These are phyloP conservation scores for Pachyrhizus erosus DNA, from an alignment of 306 rosid species.

Conservation along the genomic window DNA sequence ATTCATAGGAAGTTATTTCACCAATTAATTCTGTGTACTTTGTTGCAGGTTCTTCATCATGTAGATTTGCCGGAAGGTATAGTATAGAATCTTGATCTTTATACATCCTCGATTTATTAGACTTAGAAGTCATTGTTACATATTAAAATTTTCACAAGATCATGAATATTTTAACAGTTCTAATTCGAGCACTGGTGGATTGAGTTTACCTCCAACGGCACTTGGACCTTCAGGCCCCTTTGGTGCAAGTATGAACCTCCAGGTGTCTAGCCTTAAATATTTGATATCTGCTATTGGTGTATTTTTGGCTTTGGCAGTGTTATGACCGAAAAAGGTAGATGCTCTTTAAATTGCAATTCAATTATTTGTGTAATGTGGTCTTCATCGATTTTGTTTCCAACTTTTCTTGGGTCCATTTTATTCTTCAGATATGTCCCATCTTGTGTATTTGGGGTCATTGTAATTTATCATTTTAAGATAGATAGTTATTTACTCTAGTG, in stretches of 20 bases:
- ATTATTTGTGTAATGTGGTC: conserved; percentile 48
- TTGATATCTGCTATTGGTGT: conserved; percentile 53
- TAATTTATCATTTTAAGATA: conserved; percentile 38
- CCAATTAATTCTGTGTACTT: conserved; percentile 14
- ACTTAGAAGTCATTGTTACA: background rate
- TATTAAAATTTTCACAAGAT: conserved; percentile 26
- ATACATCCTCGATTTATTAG: conserved; percentile 10
- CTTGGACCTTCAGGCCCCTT: conserved; percentile 60
- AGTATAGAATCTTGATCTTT: conserved; percentile 55
- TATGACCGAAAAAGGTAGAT: conserved; percentile 48
- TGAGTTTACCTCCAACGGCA: conserved; percentile 58
- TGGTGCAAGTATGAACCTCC: conserved; percentile 62
- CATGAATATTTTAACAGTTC: conserved; percentile 64
- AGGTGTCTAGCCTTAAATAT: conserved; percentile 53
- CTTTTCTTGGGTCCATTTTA: conserved; percentile 8
- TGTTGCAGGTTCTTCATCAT: conserved; percentile 84
- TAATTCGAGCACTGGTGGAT: conserved; percentile 53
- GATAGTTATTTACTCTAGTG: conserved; percentile 30
- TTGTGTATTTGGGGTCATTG: conserved; percentile 44
- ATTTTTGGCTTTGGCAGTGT: conserved; percentile 49
- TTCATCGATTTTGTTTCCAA: conserved; percentile 40
- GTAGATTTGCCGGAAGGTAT: conserved; percentile 88
- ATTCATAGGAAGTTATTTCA: background rate
- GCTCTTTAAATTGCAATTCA: conserved; percentile 34
- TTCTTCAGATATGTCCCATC: conserved; percentile 35